Base-by-base conservation (phyloP, 2,329 filamentous ascomycete species). In the Periconia digitata region DNA sequence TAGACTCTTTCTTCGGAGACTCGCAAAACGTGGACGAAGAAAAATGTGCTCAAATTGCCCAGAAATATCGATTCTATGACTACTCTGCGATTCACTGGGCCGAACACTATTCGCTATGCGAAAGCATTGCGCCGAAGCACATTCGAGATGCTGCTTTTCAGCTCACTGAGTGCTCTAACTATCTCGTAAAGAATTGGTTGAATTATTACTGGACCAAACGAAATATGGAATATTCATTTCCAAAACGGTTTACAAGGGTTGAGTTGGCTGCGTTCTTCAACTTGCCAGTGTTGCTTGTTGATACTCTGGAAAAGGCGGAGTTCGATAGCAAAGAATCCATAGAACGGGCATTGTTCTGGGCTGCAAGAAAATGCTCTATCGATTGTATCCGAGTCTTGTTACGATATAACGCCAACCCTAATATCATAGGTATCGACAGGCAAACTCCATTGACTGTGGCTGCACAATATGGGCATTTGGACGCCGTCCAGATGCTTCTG, bases 51-150 rank as follows among this genome's bases (percentile, higher is more conserved):
- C 32, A 41, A 21, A 53, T 73, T 21, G 44, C 49, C 29, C 46
- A 61, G 10, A 46, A 52, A 17, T 65, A 71, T 40, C 36, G 21
- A 20, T 61, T 74, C 40, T 72, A 71, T 52, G 61, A 62, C 37
- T 75, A 75, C 55, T 55, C 72, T 15, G 60, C 72, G 1, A 54
- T 56, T 20, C 51, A 73, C 55, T 75, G 71, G 73, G 58, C 69
- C 23, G 48, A 64, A 22, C 72, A 74, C 47, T 70, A 60, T 54
- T 36, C 53, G 2, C 29, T 48, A 24, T 59, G 56, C 42, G 58
- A 61, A 52, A 16, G 21, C 22, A 46, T 56, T 23, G 56, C 55
- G 17, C 46, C 52, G 29, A 47, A 53, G 34, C 20, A 22, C 40
- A 12, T 52, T 21, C 36, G 21, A 40, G 46, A 54, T 37, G 51